A percentile compares a stretch with the other conserved stretches of the same genome.
phyloP scores from a whole-genome alignment of 169 alveolate genomes.

The Cryptosporidium bovis region DNA sequence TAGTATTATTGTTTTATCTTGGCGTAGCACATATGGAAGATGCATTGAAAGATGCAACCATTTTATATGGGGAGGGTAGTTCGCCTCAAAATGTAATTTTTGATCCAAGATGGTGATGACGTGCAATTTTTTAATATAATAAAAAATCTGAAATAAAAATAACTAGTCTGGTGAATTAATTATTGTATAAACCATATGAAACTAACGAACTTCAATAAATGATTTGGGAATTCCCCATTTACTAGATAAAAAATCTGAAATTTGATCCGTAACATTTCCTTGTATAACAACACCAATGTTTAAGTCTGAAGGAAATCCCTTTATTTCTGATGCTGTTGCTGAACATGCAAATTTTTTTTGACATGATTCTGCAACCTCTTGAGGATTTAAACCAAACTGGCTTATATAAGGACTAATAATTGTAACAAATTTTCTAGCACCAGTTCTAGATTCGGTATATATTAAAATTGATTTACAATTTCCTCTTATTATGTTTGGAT shows the following conservation, averaged over 20 bases:
- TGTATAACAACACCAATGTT: slow-evolving; percentile 58
- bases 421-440: slow-evolving; percentile 53
- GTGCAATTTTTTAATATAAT: not conserved
- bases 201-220: slow-evolving; percentile 14
- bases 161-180: no score
- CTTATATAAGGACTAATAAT: slow-evolving; percentile 64
- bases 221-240: slow-evolving; percentile 74
- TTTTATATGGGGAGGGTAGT: slow-evolving; percentile 32
- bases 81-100: slow-evolving; percentile 60
- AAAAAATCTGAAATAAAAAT: not conserved
- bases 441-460: slow-evolving; percentile 53
- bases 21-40: slow-evolving; percentile 75
- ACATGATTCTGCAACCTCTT: slow-evolving; percentile 54
- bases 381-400: slow-evolving; percentile 48
- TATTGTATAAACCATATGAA: not conserved
- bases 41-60: slow-evolving; percentile 68
- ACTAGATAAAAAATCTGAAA: slow-evolving; percentile 3
- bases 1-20: slow-evolving; percentile 52
- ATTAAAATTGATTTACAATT: slow-evolving; percentile 43
- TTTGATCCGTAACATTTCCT: slow-evolving; percentile 47
- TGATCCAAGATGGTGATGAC: slow-evolving; percentile 67
- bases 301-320: slow-evolving; percentile 17
- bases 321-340: slow-evolving; percentile 58
- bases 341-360: slow-evolving; percentile 71
- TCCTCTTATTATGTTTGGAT: slow-evolving; percentile 41